Conservation (phyloP, 179 eudicot species). For the Gypsophila paniculata region DNA sequence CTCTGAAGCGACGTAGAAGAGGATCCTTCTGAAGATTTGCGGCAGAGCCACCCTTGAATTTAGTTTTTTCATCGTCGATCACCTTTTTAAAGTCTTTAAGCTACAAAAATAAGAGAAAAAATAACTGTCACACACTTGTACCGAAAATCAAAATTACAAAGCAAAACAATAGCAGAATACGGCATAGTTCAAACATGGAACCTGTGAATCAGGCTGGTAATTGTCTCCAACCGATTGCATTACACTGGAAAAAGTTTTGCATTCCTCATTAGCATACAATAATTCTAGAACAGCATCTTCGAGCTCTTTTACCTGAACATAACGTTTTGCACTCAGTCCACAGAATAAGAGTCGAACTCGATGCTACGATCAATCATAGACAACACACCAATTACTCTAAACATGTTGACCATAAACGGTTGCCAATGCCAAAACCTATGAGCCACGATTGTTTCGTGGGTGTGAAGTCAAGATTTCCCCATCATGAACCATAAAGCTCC, state of each 20-base stretch:
- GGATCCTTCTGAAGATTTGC: constrained; percentile 41
- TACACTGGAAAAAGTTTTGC: constrained; percentile 45
- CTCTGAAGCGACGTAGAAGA: constrained; percentile 62
- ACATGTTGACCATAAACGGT: neutral
- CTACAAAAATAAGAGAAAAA: constrained; percentile 33
- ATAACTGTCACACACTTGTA: neutral
- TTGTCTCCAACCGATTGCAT: constrained; percentile 49
- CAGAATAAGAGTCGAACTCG: neutral
- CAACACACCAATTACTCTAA: neutral
- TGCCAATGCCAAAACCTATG: neutral
- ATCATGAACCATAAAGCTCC: no score
- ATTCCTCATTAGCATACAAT: constrained; percentile 53
- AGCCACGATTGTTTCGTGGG: neutral
- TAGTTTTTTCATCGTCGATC: constrained; percentile 51
- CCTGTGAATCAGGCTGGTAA: constrained; percentile 59
- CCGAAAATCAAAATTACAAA: neutral
- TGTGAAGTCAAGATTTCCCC: no score
- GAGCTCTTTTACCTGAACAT: constrained; percentile 67
- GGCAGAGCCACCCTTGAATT: constrained; percentile 39
- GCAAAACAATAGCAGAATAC: constrained; percentile 2
- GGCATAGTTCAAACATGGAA: constrained; percentile 12
- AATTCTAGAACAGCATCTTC: constrained; percentile 56
- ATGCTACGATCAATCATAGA: constrained; percentile 6
- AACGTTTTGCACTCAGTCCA: constrained; percentile 7
- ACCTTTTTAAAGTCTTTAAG: constrained; percentile 54